phyloP scores from a whole-genome alignment of 1,284 basidiomycete genomes.

The Ustilago lituana region DNA sequence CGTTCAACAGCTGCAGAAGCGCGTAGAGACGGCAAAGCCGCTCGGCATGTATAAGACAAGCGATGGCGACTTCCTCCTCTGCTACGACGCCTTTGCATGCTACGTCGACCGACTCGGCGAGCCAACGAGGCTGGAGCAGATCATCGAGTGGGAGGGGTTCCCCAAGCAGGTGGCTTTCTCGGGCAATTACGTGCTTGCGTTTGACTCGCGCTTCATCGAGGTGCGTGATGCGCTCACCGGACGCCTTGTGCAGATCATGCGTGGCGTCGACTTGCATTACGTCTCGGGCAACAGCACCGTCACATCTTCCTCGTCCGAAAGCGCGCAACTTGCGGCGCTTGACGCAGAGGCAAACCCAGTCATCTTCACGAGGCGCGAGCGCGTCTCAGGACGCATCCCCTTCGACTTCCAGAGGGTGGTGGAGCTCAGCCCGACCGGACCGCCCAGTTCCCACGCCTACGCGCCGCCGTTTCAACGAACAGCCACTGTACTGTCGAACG shows the following conservation, averaged over 20 bases:
- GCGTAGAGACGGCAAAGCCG: conserved; percentile 80
- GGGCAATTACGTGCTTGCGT: conserved; percentile 86
- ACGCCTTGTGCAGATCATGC: conserved; percentile 87
- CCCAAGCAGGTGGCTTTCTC: conserved; percentile 77
- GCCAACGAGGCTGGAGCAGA: conserved; percentile 72
- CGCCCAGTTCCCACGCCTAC: conserved; percentile 3
- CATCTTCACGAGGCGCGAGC: conserved; percentile 41
- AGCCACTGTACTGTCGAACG: conserved; percentile 30
- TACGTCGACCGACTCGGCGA: conserved; percentile 70
- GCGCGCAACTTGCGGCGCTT: conserved; percentile 27
- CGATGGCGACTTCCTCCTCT: conserved; percentile 84
- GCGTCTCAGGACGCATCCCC: conserved; percentile 30
- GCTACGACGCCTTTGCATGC: conserved; percentile 90
- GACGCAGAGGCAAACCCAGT: conserved; percentile 50
- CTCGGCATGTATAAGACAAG: conserved; percentile 89
- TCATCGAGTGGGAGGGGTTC: conserved; percentile 94
- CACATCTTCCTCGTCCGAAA: conserved; percentile 32
- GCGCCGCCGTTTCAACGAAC: conserved; percentile 32
- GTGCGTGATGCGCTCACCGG: conserved; percentile 86
- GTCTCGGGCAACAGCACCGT: conserved; percentile 70
- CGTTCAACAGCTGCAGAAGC: conserved; percentile 77
- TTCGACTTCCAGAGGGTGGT: conserved; percentile 50
- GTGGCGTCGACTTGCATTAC: conserved; percentile 81
- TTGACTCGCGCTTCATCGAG: conserved; percentile 91
- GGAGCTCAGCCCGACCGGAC: conserved; percentile 33